Evolutionary conservation across 2,329 filamentous ascomycete genomes (phyloP).

Genomic region (Aschersonia sp.): DNA sequence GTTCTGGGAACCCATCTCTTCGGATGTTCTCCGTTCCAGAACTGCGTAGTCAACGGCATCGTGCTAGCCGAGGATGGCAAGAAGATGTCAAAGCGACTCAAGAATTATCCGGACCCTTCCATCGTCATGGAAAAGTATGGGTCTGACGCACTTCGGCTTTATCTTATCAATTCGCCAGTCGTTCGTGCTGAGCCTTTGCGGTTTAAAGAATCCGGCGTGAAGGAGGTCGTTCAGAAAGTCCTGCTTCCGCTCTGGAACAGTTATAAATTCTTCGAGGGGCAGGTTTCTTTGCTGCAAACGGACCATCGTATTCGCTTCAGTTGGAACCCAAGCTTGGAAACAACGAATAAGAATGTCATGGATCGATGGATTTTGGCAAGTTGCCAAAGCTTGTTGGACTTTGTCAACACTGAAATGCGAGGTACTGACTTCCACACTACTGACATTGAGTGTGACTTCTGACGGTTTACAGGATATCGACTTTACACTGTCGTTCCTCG

Average conservation of each 20-base stretch:
- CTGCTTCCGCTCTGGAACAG: conserved; percentile 89
- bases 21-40: conserved; percentile 75
- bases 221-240: conserved; percentile 88
- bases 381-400: conserved; percentile 80
- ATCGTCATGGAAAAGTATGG: conserved; percentile 80
- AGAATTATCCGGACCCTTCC: conserved; percentile 86
- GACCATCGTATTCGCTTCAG: conserved; percentile 60
- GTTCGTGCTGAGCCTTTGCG: conserved; percentile 80
- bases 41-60: conserved; percentile 92
- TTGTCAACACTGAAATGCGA: conserved; percentile 86
- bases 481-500: conserved; percentile 86
- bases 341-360: conserved; percentile 80
- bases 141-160: conserved; percentile 84
- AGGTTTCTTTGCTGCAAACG: conserved; percentile 78
- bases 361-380: conserved; percentile 90
- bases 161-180: conserved; percentile 92
- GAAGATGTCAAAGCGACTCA: conserved; percentile 96
- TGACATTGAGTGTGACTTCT: neutral
- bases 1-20: conserved; percentile 84
- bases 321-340: conserved; percentile 64
- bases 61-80: conserved; percentile 90
- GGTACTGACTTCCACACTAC: conserved; percentile 28
- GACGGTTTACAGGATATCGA: conserved; percentile 39
- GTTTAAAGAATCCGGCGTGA: conserved; percentile 86
- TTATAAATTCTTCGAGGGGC: conserved; percentile 91